Evolutionary conservation across 1,139 yeast species (phyloP), one percentile per base, ranked within the genome.

Genomic region (Kurtzmaniella quercitrusa): DNA sequence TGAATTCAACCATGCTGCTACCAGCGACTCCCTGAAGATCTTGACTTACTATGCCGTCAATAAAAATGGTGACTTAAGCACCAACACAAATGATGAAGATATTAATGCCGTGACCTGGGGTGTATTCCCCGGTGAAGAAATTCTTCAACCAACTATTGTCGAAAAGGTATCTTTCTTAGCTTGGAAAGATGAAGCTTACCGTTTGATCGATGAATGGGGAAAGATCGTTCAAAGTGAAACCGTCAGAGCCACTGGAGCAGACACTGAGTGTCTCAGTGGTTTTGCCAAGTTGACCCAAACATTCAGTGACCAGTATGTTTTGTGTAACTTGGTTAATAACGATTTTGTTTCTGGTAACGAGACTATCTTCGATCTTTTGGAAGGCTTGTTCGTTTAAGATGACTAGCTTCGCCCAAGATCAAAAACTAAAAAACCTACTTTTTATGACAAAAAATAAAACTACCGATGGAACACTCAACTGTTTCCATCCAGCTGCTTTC

Each of bases 151-250:
- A 42, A 88, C 96, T 1, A 87, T 88, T 57, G 96, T 88, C n/a
- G 96, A 88, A 60, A 83, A 82, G 59, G 80, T 83, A 22, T 85
- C 95, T 3, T 88, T 88, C 65, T 69, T 88, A 54, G 96, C 98
- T 8, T 93, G 98, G 98, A 91, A 88, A 62, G 97, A 91, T 61
- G 98, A 93, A 64, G 94, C 93, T 32, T 93, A 78, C 72, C 74
- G 88, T 51, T 80, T 93, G 47, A 76, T 91, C 45, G 68, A 76
- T 38, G 96, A 88, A 60, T 93, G 98, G 98, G 70, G 74, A 41
- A 66, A 74, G 38, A 78, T 82, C 43, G 74, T 65, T 47, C 60
- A 65, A 50, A 61, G 70, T 46, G 64, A 65, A 39, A 51, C 66
- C 22, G 61, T 78, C 47, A 68, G 66, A 42, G 67, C 68, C 28